These are phyloP conservation scores for Boletus patriciae DNA, from an alignment of 768 basidiomycete species.

Conservation along the genomic window DNA sequence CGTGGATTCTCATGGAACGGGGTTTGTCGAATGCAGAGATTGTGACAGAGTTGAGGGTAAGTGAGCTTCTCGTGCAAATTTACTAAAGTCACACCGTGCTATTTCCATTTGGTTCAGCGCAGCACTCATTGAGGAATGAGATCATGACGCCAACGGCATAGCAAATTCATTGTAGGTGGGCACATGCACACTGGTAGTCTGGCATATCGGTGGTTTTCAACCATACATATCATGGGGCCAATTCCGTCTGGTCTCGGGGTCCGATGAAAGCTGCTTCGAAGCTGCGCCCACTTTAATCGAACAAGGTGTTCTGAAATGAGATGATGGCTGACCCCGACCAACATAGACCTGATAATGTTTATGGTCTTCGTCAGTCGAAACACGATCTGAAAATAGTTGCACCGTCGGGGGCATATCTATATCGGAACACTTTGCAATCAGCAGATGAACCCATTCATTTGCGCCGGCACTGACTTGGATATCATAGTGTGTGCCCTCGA, in stretches of 20 bases:
- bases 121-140: neutral
- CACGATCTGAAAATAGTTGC: neutral
- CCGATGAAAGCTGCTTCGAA: neutral
- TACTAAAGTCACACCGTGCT: neutral
- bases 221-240: neutral
- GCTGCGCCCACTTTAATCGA: neutral
- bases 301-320: neutral
- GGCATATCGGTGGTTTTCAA: neutral
- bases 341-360: neutral
- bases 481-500: neutral
- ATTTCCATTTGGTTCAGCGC: neutral
- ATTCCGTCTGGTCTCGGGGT: neutral
- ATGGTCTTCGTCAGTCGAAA: too few species aligned
- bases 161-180: neutral
- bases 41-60: too few species aligned
- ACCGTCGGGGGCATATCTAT: neutral
- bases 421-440: neutral
- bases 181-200: neutral
- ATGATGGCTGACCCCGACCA: too few species aligned
- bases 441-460: neutral
- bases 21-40: neutral
- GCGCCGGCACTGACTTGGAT: neutral
- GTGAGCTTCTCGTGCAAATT: neutral
- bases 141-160: neutral
- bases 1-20: neutral